A percentile compares a stretch with the other conserved stretches of the same genome.
These are phyloP conservation scores for Raffaelea arxii DNA, from an alignment of 2,329 filamentous ascomycete species.

Conservation along the genomic window DNA sequence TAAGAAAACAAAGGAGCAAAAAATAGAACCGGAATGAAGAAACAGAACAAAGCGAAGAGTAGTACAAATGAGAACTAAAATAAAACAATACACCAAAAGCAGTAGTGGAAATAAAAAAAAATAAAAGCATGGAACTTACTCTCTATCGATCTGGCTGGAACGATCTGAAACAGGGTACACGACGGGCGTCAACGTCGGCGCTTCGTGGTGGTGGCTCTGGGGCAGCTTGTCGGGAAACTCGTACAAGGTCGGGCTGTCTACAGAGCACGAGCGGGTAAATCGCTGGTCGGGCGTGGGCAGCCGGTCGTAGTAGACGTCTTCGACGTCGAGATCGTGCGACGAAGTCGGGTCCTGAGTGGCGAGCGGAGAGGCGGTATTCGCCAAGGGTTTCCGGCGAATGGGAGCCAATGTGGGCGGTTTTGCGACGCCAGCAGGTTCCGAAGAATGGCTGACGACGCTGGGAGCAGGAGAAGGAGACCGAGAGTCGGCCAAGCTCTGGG, in stretches of 20 bases:
- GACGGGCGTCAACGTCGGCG: conserved; percentile 8
- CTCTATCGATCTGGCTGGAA: background rate
- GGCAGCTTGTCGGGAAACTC: conserved; percentile 33
- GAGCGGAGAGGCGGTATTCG: conserved; percentile 41
- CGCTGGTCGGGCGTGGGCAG: conserved; percentile 41
- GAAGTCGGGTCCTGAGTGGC: conserved; percentile 25
- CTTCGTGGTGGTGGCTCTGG: background rate
- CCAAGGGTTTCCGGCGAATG: conserved; percentile 54
- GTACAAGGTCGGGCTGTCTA: conserved; percentile 55
- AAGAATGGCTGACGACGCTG: background rate
- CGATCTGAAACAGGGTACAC: conserved; percentile 4
- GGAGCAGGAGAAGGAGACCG: background rate
- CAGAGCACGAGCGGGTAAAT: conserved; percentile 43
- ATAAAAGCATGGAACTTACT: background rate
- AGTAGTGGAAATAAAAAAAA: background rate
- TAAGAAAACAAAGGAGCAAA: background rate
- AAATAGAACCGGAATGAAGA: background rate
- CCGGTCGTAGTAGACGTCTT: conserved; percentile 21
- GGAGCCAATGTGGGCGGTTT: conserved; percentile 6
- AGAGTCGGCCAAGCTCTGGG: conserved; percentile 6
- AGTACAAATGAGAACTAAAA: background rate
- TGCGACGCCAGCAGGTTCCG: background rate
- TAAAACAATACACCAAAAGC: background rate
- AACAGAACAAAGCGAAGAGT: background rate
- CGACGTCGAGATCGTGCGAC: background rate